Conservation (phyloP, 805 yeast genomes). For the Phaffomyces thermotolerans region DNA sequence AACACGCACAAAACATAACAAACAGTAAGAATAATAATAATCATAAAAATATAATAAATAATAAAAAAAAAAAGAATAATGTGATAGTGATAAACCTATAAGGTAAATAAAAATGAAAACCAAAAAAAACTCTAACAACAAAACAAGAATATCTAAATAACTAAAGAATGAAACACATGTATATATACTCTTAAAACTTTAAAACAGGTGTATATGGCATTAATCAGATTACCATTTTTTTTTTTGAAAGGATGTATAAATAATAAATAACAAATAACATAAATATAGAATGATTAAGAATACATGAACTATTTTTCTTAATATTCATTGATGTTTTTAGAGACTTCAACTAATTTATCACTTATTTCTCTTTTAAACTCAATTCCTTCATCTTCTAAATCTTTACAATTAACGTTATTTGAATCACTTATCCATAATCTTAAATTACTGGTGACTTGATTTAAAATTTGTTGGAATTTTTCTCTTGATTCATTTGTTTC, state of each 20-base stretch:
- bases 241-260: no score
- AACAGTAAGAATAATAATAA: not conserved
- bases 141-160: no score
- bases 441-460: slow-evolving; percentile 16
- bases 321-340: slow-evolving; percentile 20
- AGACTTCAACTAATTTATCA: slow-evolving; percentile 23
- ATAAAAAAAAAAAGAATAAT: not conserved
- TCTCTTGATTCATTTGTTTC: slow-evolving; percentile 8
- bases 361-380: slow-evolving; percentile 25
- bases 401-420: slow-evolving; percentile 16
- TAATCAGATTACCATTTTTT: no score
- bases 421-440: slow-evolving; percentile 27
- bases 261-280: no score
- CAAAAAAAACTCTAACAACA: not conserved
- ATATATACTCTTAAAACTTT: no score
- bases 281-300: no score
- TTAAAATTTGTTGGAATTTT: slow-evolving; percentile 11
- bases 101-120: no score
- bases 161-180: no score
- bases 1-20: no score
- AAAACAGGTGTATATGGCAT: no score
- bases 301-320: not conserved
- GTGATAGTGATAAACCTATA: no score
- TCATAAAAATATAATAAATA: not conserved
- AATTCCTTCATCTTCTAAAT: slow-evolving; percentile 17